These are phyloP conservation scores for Symmetrospora coprosmae DNA, from an alignment of 768 basidiomycete genomes.

Conservation along the genomic window DNA sequence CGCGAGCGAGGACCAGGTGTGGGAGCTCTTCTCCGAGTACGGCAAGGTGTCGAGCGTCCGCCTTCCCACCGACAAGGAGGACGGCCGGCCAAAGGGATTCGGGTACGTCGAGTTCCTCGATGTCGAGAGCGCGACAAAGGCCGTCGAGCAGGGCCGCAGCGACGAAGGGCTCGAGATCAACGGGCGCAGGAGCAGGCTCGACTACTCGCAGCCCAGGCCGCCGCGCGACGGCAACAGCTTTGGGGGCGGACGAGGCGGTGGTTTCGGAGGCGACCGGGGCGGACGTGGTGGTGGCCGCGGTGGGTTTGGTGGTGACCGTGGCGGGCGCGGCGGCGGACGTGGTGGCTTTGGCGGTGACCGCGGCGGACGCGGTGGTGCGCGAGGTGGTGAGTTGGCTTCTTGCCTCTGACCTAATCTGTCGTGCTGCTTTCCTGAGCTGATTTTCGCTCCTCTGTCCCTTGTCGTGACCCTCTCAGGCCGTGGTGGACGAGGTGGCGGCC, in stretches of 20 bases:
- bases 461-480: constrained; percentile 19
- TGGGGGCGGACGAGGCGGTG: constrained; percentile 39
- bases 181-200: constrained; percentile 65
- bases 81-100: constrained; percentile 82
- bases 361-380: constrained; percentile 38
- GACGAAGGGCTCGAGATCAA: constrained; percentile 60
- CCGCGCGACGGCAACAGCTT: constrained; percentile 48
- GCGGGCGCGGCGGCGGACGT: constrained; percentile 37
- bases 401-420: too few relatives aligned
- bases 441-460: too few relatives aligned
- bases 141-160: constrained; percentile 42
- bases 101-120: constrained; percentile 90
- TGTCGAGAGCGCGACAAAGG: constrained; percentile 63
- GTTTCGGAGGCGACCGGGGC: constrained; percentile 38
- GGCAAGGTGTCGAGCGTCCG: constrained; percentile 85
- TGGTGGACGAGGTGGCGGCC: constrained; percentile 33
- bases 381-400: too few relatives aligned
- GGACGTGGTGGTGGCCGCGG: constrained; percentile 25
- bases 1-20: constrained; percentile 66
- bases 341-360: constrained; percentile 37
- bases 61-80: constrained; percentile 81
- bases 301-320: constrained; percentile 37
- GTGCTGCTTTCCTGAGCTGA: too few relatives aligned
- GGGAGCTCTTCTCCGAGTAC: constrained; percentile 80
- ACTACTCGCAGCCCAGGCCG: constrained; percentile 65